Base-by-base conservation (phyloP, 768 basidiomycete species). In the Postia placenta region DNA sequence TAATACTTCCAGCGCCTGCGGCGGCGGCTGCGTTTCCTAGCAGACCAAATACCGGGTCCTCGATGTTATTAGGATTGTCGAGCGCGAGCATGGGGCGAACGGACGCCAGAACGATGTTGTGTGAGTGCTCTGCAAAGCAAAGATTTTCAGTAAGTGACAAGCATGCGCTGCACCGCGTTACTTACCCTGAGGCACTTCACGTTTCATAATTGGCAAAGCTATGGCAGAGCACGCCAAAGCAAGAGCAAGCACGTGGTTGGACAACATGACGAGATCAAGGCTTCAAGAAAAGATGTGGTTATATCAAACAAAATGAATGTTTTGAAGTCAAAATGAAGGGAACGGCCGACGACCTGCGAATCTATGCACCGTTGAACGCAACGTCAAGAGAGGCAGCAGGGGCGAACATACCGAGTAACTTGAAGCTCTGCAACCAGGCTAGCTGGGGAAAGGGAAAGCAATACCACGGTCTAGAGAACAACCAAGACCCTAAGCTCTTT, bases 21-120 rank as follows among this genome's bases (percentile, higher is more conserved):
- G 73, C 61, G 2, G 81, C 84, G n/a, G 81, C 83, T 15, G 79
- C 81, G 56, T 81, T 74, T 12, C 81, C 83, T 22, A 85, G 69
- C 22, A 85, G 75, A 49, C 70, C 80, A 52, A 83, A 82, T 40
- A 83, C 78, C 20, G 81, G 70, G 56, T 86, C 83, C n/a, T 61
- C 57, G 56, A 85, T 82, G 15, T 64, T 62, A 48, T 71, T 67
- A 3, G 83, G 81, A 61, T 86, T 86, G 69, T 83, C 78, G 50
- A 72, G 55, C 26, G 61, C 61, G 46, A 83, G 68, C 45, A 65
- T 71, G 9, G 68, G 56, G 36, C 74, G 70, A 39, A 83, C 79
- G 48, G 75, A 63, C 4, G 70, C 73, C 51, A 84, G 64, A 63
- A 80, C 74, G 46, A 67, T 63, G 58, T 83, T 75, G 61, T 86